Evolutionary conservation across 2,329 filamentous ascomycete species (phyloP), one percentile per base, ranked within the genome.

Genomic region (Pseudogymnoascus sp.): DNA sequence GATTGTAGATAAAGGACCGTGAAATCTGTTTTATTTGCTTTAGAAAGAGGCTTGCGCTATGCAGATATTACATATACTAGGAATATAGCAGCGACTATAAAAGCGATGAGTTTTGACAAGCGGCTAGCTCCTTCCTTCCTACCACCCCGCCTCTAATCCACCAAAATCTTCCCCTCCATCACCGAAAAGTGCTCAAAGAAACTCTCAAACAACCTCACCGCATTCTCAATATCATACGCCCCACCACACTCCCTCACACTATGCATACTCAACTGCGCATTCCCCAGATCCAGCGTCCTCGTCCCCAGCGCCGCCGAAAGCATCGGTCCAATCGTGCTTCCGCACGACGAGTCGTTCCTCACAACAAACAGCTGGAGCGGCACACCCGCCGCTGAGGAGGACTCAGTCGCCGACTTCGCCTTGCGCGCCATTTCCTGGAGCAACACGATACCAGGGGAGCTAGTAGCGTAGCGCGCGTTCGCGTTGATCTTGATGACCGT

Each of bases 401-500:
- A 66, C 0, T 67, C 69, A 54, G 77, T 72, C 11, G 76, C 73
- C 8, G 78, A 76, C 69, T 84, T 85, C 32, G 78, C 81, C 22
- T 74, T 76, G 62, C 80, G 78, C 1, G 94, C 94, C 41, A 88
- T 86, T 77, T 97, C 92, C 74, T 97, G 90, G 9, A 99, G 74
- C 34, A 99, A 79, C 6, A 96, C 93, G 67, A 97, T 96, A 35
- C 94, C 94, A 1, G 94, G 94, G 0, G 91, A 90, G 78, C 97
- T 97, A 60, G 94, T 99, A 30, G 93, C 91, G 76, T 99, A 99
- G 64, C 92, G 88, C 67, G 94, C 91, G 74, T 97, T 99, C 65
- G 94, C 94, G 72, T 99, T 99, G 79, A 99, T 83, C 78, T 99
- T 99, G 79, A 99, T 91, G 50, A 97, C 93, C 3, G 90, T 90